phyloP scores from a whole-genome alignment of 768 basidiomycete species.

The Crepidotus variabilis region DNA sequence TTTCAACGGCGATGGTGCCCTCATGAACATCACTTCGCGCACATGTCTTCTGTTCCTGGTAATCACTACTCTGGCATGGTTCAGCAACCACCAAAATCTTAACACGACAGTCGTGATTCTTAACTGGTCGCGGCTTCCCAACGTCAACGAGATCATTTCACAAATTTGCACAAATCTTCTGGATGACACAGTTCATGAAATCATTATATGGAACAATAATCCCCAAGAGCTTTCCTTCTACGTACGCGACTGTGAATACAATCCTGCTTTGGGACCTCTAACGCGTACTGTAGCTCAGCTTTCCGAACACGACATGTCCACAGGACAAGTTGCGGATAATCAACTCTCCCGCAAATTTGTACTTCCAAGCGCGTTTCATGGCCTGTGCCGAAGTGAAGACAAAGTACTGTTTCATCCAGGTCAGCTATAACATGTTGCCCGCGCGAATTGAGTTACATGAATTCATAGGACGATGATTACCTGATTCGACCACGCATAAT shows the following conservation, averaged over 20 bases:
- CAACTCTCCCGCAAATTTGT: conserved; percentile 54
- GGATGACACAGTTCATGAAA: conserved; percentile 39
- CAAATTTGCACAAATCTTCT: conserved; percentile 46
- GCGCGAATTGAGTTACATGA: not conserved
- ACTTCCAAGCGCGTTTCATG: conserved; percentile 60
- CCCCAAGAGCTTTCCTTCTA: conserved; percentile 35
- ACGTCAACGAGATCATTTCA: conserved; percentile 53
- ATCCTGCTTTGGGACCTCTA: not conserved
- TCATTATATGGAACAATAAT: conserved; percentile 66
- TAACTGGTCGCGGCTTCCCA: conserved; percentile 66
- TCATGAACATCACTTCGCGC: not conserved
- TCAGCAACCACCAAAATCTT: not conserved
- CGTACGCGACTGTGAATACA: conserved; percentile 27
- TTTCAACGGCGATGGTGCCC: too few species aligned
- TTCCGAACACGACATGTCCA: conserved; percentile 38
- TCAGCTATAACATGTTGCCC: conserved; percentile 11
- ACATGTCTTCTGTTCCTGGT: not conserved
- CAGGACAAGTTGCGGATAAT: conserved; percentile 42
- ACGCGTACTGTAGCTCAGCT: conserved; percentile 29
- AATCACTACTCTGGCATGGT: conserved; percentile 2
- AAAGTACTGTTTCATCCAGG: conserved; percentile 62
- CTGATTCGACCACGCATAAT: conserved; percentile 57
- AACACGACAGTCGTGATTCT: conserved; percentile 56
- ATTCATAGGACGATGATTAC: conserved; percentile 63
- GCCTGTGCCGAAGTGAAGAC: conserved; percentile 51